Evolutionary conservation across 192 early-diverging fungal species (phyloP), one percentile per base, ranked within the genome.

Genomic region (Linnemannia hyalina): DNA sequence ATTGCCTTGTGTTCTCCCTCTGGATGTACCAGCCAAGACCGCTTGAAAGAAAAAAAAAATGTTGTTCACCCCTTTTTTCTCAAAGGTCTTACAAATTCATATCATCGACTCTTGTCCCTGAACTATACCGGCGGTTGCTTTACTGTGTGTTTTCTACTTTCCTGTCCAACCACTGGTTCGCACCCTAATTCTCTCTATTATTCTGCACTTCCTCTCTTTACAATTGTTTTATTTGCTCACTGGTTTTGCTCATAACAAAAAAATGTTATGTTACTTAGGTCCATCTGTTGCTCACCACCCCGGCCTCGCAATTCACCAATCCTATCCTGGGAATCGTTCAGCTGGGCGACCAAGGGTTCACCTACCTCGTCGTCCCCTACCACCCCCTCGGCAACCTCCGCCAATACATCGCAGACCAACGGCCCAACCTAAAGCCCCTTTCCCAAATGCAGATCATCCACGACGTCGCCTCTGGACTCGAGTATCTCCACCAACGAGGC

Each of bases 361-460:
- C 82, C 20, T 84, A 74, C 54, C 82, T 84, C 11, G 52, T 84
- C 13, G 73, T 84, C 0, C 82, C 77, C 4, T 80, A 80, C 44
- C 82, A 84, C 18, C 82, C 82, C 13, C 82, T 80, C 11, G 82
- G 82, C 44, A 84, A 84, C 46, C 76, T 84, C 22, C 77, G 82
- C 32, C 82, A 73, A 18, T 84, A 84, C 49, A 80, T 84, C 23
- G 68, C 57, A 11, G 69, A 80, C 13, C 82, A 85, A 29, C 78
- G 75, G 1, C 57, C 70, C 57, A 76, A 68, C 68, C 83, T 85
- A 75, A 80, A 36, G 11, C 74, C 83, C 1, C 52, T 80, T 8
- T 74, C 80, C 18, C 83, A 85, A n/a, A 70, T 85, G 78, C 83
- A 85, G 36, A 80, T 85, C 69, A 69, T 85, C 15, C 83, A 85